Evolutionary conservation across 176 grass and related monocot species (phyloP).

Genomic region (Triticum monococcum): DNA sequence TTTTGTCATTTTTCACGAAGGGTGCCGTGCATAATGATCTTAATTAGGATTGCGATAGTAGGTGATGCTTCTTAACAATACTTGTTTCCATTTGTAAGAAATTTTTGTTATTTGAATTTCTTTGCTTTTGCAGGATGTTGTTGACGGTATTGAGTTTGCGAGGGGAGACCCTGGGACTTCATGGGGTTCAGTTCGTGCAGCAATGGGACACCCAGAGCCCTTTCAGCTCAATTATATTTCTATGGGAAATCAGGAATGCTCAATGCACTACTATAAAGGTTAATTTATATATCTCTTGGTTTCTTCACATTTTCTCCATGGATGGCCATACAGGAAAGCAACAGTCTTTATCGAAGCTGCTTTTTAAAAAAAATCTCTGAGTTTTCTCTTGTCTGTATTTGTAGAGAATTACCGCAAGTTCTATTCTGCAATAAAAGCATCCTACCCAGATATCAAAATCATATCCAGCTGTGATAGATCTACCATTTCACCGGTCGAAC

Average conservation of each 20-base stretch:
- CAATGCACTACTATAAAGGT: slow-evolving; percentile 78
- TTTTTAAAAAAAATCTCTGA: background rate
- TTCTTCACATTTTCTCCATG: slow-evolving; percentile 2
- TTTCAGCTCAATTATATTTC: slow-evolving; percentile 82
- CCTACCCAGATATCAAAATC: slow-evolving; percentile 73
- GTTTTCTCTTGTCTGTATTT: slow-evolving; percentile 21
- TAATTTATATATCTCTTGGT: slow-evolving; percentile 4
- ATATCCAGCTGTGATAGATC: slow-evolving; percentile 85
- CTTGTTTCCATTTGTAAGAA: background rate
- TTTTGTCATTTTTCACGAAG: too few species aligned
- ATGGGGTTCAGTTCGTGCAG: slow-evolving; percentile 82
- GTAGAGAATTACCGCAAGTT: slow-evolving; percentile 81
- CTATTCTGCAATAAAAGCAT: slow-evolving; percentile 77
- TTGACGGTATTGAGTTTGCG: slow-evolving; percentile 90
- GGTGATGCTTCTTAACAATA: background rate
- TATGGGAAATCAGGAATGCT: slow-evolving; percentile 92
- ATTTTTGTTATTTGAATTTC: background rate
- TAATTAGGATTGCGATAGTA: background rate
- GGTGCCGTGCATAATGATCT: background rate
- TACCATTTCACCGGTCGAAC: slow-evolving; percentile 49
- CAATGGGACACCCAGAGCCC: slow-evolving; percentile 89
- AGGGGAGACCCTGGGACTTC: slow-evolving; percentile 61
- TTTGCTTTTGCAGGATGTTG: slow-evolving; percentile 64
- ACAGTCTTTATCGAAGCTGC: background rate
- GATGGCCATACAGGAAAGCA: background rate